Evolutionary conservation across 257 asterid genomes (phyloP).

Genomic region (Solanum lignicaule): DNA sequence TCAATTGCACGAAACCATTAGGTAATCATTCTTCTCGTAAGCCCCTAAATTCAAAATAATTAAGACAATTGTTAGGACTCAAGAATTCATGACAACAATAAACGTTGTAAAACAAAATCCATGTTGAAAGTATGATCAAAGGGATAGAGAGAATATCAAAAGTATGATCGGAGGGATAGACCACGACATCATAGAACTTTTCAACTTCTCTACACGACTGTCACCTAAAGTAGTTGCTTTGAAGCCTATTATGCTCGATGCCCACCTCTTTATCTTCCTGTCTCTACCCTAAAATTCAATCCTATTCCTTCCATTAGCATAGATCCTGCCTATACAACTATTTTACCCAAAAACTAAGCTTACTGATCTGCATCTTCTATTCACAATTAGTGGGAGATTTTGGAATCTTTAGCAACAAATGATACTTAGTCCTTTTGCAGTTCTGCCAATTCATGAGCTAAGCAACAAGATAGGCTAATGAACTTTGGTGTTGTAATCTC

Average conservation of each 20-base stretch:
- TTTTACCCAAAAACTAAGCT: not conserved
- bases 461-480: not conserved
- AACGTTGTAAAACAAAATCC: not conserved
- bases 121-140: no score
- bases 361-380: not conserved
- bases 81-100: not conserved
- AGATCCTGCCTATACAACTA: constrained; percentile 21
- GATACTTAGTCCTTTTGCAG: not conserved
- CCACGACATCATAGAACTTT: constrained; percentile 53
- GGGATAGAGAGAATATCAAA: no score
- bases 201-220: constrained; percentile 58
- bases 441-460: not conserved
- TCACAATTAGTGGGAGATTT: not conserved
- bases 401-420: not conserved
- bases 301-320: constrained; percentile 33
- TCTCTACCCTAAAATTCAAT: constrained; percentile 21
- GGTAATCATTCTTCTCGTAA: constrained; percentile 49
- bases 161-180: constrained; percentile 5
- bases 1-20: constrained; percentile 63
- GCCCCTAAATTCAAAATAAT: constrained; percentile 20
- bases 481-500: not conserved
- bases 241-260: constrained; percentile 33
- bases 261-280: constrained; percentile 20
- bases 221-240: constrained; percentile 47
- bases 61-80: no score